These are phyloP conservation scores for Domatiomyces catenatus DNA, from an alignment of 2,329 filamentous ascomycete genomes.

Conservation along the genomic window DNA sequence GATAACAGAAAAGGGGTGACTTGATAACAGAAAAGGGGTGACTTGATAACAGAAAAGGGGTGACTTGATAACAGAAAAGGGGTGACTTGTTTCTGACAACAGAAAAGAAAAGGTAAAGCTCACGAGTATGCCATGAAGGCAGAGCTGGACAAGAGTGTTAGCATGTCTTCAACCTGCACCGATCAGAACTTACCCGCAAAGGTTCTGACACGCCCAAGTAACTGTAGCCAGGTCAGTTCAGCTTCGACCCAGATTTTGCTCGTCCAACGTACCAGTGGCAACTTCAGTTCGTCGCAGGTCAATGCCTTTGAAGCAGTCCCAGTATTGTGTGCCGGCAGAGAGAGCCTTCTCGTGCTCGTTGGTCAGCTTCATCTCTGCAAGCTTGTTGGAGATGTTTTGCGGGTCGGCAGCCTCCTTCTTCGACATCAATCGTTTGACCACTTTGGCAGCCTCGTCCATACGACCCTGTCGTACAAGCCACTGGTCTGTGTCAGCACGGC, in stretches of 20 bases:
- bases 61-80: too few relatives aligned
- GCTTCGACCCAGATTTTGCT: conserved; percentile 26
- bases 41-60: too few relatives aligned
- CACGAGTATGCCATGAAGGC: conserved; percentile 18
- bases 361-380: conserved; percentile 19
- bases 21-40: too few relatives aligned
- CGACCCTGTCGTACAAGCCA: conserved; percentile 36
- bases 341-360: conserved; percentile 18
- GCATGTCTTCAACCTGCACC: background rate
- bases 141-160: conserved; percentile 16
- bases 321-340: conserved; percentile 18
- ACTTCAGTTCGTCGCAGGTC: conserved; percentile 30
- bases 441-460: conserved; percentile 32
- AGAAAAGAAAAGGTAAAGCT: conserved; percentile 19
- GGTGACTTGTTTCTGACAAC: too few relatives aligned
- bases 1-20: too few relatives aligned
- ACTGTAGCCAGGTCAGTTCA: conserved; percentile 26
- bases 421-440: conserved; percentile 30
- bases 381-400: conserved; percentile 19
- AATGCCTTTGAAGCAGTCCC: conserved; percentile 22
- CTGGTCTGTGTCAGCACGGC: background rate
- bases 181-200: background rate
- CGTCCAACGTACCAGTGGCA: conserved; percentile 10
- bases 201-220: conserved; percentile 22
- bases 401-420: conserved; percentile 17